Evolutionary conservation across 108 stramenopile species (phyloP).

Genomic region (Pseudonitzschia multistriata): DNA sequence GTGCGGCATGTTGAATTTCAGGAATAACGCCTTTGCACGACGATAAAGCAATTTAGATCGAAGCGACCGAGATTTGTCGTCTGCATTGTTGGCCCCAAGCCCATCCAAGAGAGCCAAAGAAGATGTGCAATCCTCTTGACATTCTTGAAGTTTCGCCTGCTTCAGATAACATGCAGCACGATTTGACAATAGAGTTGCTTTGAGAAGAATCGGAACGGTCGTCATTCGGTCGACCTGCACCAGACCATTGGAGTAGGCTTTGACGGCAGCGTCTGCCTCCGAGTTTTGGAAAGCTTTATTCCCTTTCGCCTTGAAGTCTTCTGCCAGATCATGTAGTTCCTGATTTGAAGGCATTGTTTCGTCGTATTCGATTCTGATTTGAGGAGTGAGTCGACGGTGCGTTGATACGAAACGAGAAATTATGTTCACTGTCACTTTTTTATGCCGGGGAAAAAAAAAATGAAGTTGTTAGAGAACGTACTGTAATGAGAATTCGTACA

Average conservation of each 20-base stretch:
- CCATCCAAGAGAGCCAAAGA: conserved; percentile 49
- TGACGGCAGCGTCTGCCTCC: conserved; percentile 43
- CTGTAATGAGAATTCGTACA: no score
- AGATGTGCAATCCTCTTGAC: conserved; percentile 67
- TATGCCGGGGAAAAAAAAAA: no score
- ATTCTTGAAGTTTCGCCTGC: conserved; percentile 38
- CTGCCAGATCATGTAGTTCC: conserved; percentile 21
- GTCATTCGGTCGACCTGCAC: conserved; percentile 39
- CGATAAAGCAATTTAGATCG: conserved; percentile 74
- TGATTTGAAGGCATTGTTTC: conserved; percentile 45
- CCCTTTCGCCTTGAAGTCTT: conserved; percentile 60
- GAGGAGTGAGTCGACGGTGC: neutral
- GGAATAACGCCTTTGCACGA: conserved; percentile 67
- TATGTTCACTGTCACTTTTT: no score
- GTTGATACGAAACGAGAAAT: neutral
- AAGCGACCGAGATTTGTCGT: conserved; percentile 13
- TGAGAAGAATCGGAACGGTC: conserved; percentile 18
- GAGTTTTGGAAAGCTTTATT: conserved; percentile 71
- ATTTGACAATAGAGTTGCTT: conserved; percentile 68
- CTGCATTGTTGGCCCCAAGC: conserved; percentile 20
- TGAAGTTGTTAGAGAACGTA: no score
- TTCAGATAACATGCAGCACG: conserved; percentile 77
- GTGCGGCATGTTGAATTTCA: conserved; percentile 36
- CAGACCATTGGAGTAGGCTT: conserved; percentile 48
- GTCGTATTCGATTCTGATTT: neutral